Conservation (phyloP, 2,329 filamentous ascomycete species). For the Bipolaris sorokiniana region DNA sequence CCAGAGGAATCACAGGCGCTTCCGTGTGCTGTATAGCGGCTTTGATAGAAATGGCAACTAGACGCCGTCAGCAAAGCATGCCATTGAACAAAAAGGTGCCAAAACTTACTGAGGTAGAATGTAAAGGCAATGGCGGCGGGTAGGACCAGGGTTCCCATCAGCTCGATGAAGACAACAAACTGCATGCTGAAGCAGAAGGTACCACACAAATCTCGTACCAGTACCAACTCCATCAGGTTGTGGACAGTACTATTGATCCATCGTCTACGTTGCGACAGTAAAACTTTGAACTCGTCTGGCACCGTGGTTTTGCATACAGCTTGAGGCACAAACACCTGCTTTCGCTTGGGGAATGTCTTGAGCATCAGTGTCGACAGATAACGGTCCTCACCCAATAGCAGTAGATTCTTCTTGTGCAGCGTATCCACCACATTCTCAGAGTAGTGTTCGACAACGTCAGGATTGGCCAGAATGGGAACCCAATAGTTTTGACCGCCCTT, state of each 20-base stretch:
- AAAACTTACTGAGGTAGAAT: slow-evolving; percentile 83
- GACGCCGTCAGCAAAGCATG: slow-evolving; percentile 34
- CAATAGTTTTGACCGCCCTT: slow-evolving; percentile 99
- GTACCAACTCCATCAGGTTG: slow-evolving; percentile 95
- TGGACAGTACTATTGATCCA: slow-evolving; percentile 99
- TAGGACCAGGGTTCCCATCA: slow-evolving; percentile 91
- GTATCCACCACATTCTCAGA: slow-evolving; percentile 99
- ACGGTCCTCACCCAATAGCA: slow-evolving; percentile 90
- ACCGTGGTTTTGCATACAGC: slow-evolving; percentile 99
- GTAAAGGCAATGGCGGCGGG: slow-evolving; percentile 97
- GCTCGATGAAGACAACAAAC: slow-evolving; percentile 94
- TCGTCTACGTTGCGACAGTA: slow-evolving; percentile 90
- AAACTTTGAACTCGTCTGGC: slow-evolving; percentile 87
- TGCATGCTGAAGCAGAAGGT: slow-evolving; percentile 99
- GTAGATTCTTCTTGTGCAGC: slow-evolving; percentile 94
- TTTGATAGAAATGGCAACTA: slow-evolving; percentile 85
- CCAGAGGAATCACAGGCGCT: slow-evolving; percentile 85
- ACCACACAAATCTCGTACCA: slow-evolving; percentile 94
- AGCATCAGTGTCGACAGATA: slow-evolving; percentile 97
- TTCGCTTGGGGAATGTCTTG: slow-evolving; percentile 97
- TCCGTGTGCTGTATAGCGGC: slow-evolving; percentile 60
- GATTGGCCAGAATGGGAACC: slow-evolving; percentile 98
- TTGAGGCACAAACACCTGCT: slow-evolving; percentile 97
- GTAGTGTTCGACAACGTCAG: slow-evolving; percentile 98
- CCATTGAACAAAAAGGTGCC: slow-evolving; percentile 5